Base-by-base conservation (phyloP, 169 alveolate species). In the Toxoplasma gondii region DNA sequence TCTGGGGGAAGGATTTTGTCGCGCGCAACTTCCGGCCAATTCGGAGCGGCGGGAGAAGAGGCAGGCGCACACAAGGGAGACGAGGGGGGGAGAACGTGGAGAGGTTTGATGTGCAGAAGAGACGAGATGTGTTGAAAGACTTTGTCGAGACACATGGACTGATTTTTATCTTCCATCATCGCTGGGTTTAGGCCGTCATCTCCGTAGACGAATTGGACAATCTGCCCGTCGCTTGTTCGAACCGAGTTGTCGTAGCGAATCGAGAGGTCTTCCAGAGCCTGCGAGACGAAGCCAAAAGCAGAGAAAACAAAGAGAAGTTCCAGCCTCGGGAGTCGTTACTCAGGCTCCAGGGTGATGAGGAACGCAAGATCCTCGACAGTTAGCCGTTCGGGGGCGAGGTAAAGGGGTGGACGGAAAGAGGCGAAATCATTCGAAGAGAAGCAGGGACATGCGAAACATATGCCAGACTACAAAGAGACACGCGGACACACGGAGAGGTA, bases 131-230 rank as follows among this genome's bases (percentile, higher is more conserved):
- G 96, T 49, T 95, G 96, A 96, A 97, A 94, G 31, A 97, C 91
- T 95, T 98, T 97, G 24, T 96, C 97, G 88, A 98, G 95, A 83
- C 95, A 93, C 58, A 97, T 96, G 54, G 97, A 97, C 54, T 94
- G 93, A 67, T 94, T 96, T 39, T 97, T 96, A 45, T 97, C 98
- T 93, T 98, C 99, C 97, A 97, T 97, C 95, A 92, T 95, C 95
- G 97, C 96, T 0, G 97, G 99, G 95, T 98, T 99, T 93, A 99
- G 92, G 19, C 99, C 99, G 95, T 99, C 99, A 95, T 98, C 99
- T 58, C 99, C 99, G 95, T 99, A 99, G 34, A 98, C 96, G 95
- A 99, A 99, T 96, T 99, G 99, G 19, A 99, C 98, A 36, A 99
- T 98, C 88, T 98, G 99, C 86, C 99, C 99, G 91, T 97, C 98